A percentile compares a stretch with the other conserved stretches of the same genome.
Conservation (phyloP, 208 protist genomes). For the Blastocrithidia nonstop region DNA sequence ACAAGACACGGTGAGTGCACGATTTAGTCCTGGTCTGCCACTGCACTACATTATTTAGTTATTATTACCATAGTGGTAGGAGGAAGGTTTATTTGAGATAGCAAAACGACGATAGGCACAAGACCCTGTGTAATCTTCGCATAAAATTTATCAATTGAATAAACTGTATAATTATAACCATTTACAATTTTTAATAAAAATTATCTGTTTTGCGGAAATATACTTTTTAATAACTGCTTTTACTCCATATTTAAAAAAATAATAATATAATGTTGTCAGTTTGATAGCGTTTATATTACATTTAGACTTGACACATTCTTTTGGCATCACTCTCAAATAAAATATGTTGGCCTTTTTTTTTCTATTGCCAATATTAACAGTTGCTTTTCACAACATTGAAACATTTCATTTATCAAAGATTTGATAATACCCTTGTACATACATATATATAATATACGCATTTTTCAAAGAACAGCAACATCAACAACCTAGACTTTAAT, state of each 20-base stretch:
- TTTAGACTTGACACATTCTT: not conserved
- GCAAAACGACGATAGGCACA: constrained; percentile 7
- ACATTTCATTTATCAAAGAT: too few relatives aligned
- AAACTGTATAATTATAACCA: too few relatives aligned
- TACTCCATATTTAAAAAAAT: not conserved
- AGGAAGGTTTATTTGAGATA: constrained; percentile 35
- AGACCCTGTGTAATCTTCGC: not conserved
- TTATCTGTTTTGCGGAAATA: not conserved
- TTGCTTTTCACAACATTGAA: too few relatives aligned
- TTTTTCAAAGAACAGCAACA: too few relatives aligned
- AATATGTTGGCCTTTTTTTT: too few relatives aligned
- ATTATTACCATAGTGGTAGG: constrained; percentile 49
- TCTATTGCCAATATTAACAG: too few relatives aligned
- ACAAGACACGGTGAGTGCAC: constrained; percentile 7
- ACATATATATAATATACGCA: too few relatives aligned
- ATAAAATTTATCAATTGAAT: not conserved
- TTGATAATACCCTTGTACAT: too few relatives aligned
- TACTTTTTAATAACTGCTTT: not conserved
- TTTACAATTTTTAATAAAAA: too few relatives aligned
- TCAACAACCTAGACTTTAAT: too few relatives aligned
- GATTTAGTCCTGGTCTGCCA: constrained; percentile 35
- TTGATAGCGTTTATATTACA: not conserved
- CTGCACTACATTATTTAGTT: constrained; percentile 53
- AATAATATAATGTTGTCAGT: not conserved
- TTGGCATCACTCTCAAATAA: too few relatives aligned